Evolutionary conservation across 75 land plant genomes (phyloP).

Genomic region (Azolla pinnata): DNA sequence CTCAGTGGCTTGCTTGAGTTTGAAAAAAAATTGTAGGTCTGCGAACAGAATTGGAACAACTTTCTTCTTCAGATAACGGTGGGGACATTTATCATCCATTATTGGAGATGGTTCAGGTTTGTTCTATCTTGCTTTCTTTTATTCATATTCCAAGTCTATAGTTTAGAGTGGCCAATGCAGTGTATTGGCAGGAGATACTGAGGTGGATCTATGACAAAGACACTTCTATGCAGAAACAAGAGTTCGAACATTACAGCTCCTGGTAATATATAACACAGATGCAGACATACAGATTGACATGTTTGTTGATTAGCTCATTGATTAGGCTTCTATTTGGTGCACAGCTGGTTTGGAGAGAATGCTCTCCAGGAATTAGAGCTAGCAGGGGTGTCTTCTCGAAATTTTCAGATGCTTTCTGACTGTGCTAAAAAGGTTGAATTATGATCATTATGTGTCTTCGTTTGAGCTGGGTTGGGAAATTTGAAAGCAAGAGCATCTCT

Average conservation of each 20-base stretch:
- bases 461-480: too few relatives aligned
- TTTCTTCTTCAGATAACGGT: slow-evolving; percentile 28
- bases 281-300: too few relatives aligned
- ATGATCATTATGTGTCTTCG: too few relatives aligned
- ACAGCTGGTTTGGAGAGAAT: slow-evolving; percentile 84
- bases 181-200: slow-evolving; percentile 43
- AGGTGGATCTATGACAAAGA: slow-evolving; percentile 57
- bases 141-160: not conserved
- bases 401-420: slow-evolving; percentile 49
- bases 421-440: slow-evolving; percentile 66
- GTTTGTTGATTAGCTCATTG: too few relatives aligned
- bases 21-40: slow-evolving; percentile 36
- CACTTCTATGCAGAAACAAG: slow-evolving; percentile 43
- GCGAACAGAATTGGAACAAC: slow-evolving; percentile 55
- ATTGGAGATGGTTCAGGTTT: slow-evolving; percentile 71
- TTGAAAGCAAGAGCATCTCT: not conserved
- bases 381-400: slow-evolving; percentile 58
- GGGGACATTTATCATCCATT: slow-evolving; percentile 51
- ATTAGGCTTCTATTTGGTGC: not conserved
- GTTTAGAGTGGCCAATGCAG: not conserved
- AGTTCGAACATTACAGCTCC: slow-evolving; percentile 63
- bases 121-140: not conserved
- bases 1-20: not conserved
- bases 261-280: too few relatives aligned
- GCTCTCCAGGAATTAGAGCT: slow-evolving; percentile 62